Conservation (phyloP, 306 rosid species). For the Trichosanthes cucumerina region DNA sequence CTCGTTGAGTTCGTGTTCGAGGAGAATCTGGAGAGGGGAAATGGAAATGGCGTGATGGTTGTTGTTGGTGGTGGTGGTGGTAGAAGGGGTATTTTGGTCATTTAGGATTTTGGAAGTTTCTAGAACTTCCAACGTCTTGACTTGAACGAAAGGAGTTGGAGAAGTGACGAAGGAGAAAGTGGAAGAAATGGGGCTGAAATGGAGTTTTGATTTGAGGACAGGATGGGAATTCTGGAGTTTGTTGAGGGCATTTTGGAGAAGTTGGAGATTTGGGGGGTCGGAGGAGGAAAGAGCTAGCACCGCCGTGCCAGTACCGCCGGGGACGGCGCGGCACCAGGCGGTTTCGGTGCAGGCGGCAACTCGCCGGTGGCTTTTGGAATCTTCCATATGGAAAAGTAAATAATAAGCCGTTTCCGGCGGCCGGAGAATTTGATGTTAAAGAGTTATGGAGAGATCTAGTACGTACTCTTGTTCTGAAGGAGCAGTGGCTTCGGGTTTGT, state of each 20-base stretch:
- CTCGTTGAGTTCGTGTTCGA: conserved; percentile 41
- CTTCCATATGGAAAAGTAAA: background rate
- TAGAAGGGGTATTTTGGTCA: background rate
- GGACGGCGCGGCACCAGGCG: conserved; percentile 41
- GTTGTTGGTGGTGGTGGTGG: background rate
- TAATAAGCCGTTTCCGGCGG: background rate
- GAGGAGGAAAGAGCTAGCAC: conserved; percentile 24
- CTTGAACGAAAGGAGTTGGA: conserved; percentile 21
- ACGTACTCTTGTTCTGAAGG: background rate
- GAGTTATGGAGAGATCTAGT: too few relatives aligned
- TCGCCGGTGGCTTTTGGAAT: conserved; percentile 13
- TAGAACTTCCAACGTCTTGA: conserved; percentile 8
- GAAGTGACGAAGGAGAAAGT: conserved; percentile 25
- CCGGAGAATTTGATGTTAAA: background rate
- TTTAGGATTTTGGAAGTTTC: conserved; percentile 14
- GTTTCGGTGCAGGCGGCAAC: conserved; percentile 32
- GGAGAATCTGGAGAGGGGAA: conserved; percentile 33
- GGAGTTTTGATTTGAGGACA: conserved; percentile 43
- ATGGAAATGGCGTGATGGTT: background rate
- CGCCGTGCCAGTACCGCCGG: conserved; percentile 49
- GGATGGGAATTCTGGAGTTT: conserved; percentile 43
- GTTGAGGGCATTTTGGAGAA: conserved; percentile 30
- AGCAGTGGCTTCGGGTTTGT: background rate
- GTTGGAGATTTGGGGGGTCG: conserved; percentile 8
- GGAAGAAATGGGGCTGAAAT: background rate